phyloP scores from a whole-genome alignment of 148 eudicot genomes.

The Vaccinium myrtillus region DNA sequence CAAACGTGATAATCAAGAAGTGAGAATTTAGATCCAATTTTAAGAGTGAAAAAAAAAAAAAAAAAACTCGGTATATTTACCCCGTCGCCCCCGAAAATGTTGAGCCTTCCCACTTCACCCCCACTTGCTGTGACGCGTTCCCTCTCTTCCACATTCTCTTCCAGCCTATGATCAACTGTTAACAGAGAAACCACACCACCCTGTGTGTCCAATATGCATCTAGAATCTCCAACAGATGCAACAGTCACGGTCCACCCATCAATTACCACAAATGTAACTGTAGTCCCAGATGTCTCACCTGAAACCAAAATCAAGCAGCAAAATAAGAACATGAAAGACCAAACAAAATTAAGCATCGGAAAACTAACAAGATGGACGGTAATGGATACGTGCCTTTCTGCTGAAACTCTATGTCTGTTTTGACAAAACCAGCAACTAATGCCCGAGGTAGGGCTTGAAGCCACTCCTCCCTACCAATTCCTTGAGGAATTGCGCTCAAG shows the following conservation, averaged over 20 bases:
- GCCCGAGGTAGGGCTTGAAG: constrained; percentile 95
- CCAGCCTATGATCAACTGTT: constrained; percentile 94
- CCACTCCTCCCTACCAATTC: constrained; percentile 81
- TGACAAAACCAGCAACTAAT: constrained; percentile 96
- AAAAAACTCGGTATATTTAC: constrained; percentile 26
- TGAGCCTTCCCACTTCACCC: constrained; percentile 95
- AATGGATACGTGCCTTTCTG: constrained; percentile 60
- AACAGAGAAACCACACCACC: constrained; percentile 88
- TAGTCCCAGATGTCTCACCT: constrained; percentile 98
- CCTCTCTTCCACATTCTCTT: constrained; percentile 92
- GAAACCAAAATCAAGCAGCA: constrained; percentile 12
- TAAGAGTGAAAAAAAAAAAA: neutral
- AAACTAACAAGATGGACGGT: neutral
- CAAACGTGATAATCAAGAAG: neutral
- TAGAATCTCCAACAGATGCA: constrained; percentile 98
- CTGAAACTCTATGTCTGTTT: constrained; percentile 96
- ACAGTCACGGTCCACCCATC: constrained; percentile 99
- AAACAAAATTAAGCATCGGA: neutral
- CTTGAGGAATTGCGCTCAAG: constrained; percentile 80
- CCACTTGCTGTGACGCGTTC: constrained; percentile 96
- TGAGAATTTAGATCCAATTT: constrained; percentile 2
- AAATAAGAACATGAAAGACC: neutral
- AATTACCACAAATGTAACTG: constrained; percentile 92
- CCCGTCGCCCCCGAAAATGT: constrained; percentile 80
- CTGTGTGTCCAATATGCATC: constrained; percentile 92